Evolutionary conservation across 306 rosid species (phyloP), one percentile per base, ranked within the genome.

Genomic region (Vigna nakashimae): DNA sequence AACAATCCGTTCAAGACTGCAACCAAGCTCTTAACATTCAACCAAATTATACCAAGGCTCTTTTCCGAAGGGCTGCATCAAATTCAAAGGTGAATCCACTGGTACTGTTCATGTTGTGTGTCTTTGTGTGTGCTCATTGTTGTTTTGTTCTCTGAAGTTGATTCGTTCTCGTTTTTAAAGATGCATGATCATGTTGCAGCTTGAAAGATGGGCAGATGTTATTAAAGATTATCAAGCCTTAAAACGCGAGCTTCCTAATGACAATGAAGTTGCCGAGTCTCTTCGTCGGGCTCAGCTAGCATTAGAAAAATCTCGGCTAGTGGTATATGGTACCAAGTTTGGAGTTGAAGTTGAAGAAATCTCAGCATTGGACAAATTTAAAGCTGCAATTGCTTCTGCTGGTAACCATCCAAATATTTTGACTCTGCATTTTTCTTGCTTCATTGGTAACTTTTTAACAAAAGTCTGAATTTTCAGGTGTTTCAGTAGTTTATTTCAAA

Each of bases 321-420:
- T 73, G 77, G 86, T 79, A 45, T 65, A 81, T 49, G 77, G 79
- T 71, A 82, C 76, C 50, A 85, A 81, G 80, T 86, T 81, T 63
- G 92, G 91, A 45, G 92, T 88, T 53, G 96, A 91, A 87, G 98
- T 94, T 63, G 97, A 92, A 85, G 89, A 89, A 78, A 78, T 94
- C 69, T 85, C 90, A 15, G 80, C 88, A 62, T 78, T 91, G 9
- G 90, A 91, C 59, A 90, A 89, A 87, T 90, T 86, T 28, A 91
- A 74, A 78, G 83, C 90, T 67, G 94, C 91, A 0, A 55, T 90
- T 56, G 84, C 91, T 17, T 84, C 87, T 50, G 77, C 93, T n/a
- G 91, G 98, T 94, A 73, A 86, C 86, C 80, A 32, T 57, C 74
- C 58, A 68, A 66, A 55, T 28, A 22, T 74, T 45, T 72, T 75